These are phyloP conservation scores for Tolypocladium pustulatum DNA, from an alignment of 2,329 filamentous ascomycete species.

Conservation along the genomic window DNA sequence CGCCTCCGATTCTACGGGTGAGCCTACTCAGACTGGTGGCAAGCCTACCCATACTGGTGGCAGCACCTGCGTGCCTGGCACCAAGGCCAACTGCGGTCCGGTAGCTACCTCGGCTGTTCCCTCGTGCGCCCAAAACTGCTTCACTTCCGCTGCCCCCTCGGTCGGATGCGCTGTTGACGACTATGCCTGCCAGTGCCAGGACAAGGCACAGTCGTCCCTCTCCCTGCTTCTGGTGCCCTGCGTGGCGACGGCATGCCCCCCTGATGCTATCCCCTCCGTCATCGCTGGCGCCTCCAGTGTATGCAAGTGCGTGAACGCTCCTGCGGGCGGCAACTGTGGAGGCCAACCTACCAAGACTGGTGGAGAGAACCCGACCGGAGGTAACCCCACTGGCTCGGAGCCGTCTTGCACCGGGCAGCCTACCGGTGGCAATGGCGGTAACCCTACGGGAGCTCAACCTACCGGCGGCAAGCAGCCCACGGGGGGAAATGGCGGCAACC, in stretches of 20 bases:
- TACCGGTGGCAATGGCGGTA: not conserved
- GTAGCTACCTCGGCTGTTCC: constrained; percentile 15
- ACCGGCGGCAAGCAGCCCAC: too few species aligned
- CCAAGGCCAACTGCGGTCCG: constrained; percentile 11
- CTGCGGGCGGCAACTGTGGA: constrained; percentile 2
- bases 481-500: not conserved
- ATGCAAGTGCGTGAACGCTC: constrained; percentile 9
- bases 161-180: constrained; percentile 15
- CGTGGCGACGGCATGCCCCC: constrained; percentile 14
- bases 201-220: constrained; percentile 11
- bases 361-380: not conserved
- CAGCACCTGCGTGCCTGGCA: constrained; percentile 5
- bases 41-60: not conserved
- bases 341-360: constrained; percentile 1
- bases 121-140: constrained; percentile 15
- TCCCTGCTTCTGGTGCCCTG: constrained; percentile 16
- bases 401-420: not conserved
- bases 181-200: constrained; percentile 17
- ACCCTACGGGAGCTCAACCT: not conserved
- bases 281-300: constrained; percentile 15
- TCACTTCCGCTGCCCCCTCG: constrained; percentile 11
- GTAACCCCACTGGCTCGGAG: not conserved
- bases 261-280: constrained; percentile 12
- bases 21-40: not conserved
- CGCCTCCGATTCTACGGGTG: not conserved